phyloP scores from a whole-genome alignment of 1,139 yeast genomes.

The Yamadazyma sp. region DNA sequence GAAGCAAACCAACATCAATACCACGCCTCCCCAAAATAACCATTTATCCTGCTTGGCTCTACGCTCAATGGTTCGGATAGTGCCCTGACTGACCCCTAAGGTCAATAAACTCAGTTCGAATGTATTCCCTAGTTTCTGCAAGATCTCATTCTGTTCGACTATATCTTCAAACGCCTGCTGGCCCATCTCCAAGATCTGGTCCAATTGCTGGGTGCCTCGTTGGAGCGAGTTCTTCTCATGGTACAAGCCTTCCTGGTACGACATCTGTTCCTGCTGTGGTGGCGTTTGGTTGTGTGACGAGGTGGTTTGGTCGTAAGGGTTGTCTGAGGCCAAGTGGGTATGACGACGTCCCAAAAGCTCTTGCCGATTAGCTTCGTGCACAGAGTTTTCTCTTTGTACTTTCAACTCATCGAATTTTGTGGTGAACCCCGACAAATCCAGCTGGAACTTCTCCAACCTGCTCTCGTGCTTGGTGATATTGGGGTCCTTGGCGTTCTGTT shows the following conservation, averaged over 20 bases:
- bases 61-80: conserved; percentile 77
- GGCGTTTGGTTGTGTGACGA: conserved; percentile 17
- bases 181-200: conserved; percentile 89
- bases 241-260: conserved; percentile 64
- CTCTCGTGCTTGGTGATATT: conserved; percentile 62
- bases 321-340: conserved; percentile 46
- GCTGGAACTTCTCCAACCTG: conserved; percentile 60
- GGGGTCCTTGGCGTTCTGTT: conserved; percentile 58
- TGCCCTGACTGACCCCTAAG: conserved; percentile 82
- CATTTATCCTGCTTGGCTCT: conserved; percentile 89
- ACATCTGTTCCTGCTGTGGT: conserved; percentile 28
- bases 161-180: conserved; percentile 82
- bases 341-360: conserved; percentile 62
- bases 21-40: conserved; percentile 77
- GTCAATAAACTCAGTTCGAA: conserved; percentile 73
- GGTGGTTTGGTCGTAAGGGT: conserved; percentile 52
- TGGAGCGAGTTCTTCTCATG: conserved; percentile 67
- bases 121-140: conserved; percentile 61
- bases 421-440: conserved; percentile 57
- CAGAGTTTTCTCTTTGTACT: conserved; percentile 58
- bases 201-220: conserved; percentile 78
- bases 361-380: conserved; percentile 54
- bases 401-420: conserved; percentile 64
- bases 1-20: conserved; percentile 63
- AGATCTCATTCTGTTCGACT: conserved; percentile 77